Percentiles rank a stretch among this genome's conserved stretches.
Evolutionary conservation across 805 yeast genomes (phyloP).

Genomic region (Diddensiella santjacobensis): DNA sequence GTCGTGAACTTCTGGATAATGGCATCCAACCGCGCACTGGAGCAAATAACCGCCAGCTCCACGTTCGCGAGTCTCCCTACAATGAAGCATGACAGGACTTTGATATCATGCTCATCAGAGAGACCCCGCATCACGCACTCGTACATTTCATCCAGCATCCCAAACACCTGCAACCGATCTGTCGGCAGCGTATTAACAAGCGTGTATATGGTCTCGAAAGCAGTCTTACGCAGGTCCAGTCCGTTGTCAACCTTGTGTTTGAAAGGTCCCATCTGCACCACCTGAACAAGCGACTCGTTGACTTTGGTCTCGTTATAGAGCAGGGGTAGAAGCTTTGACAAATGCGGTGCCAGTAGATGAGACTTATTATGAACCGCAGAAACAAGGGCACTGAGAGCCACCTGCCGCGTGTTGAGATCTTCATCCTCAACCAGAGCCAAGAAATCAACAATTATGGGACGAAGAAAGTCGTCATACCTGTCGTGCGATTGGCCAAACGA

Average conservation of each 20-base stretch:
- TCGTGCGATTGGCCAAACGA: slow-evolving; percentile 33
- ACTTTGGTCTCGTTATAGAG: slow-evolving; percentile 53
- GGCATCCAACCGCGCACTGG: slow-evolving; percentile 18
- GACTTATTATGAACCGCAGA: slow-evolving; percentile 59
- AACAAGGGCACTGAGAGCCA: slow-evolving; percentile 55
- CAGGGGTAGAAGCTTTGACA: slow-evolving; percentile 46
- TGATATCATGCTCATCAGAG: slow-evolving; percentile 58
- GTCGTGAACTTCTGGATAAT: slow-evolving; percentile 40
- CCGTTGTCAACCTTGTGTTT: slow-evolving; percentile 80
- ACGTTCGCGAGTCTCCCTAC: slow-evolving; percentile 38
- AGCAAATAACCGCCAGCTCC: slow-evolving; percentile 27
- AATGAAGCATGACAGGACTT: slow-evolving; percentile 49
- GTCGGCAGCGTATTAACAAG: slow-evolving; percentile 35
- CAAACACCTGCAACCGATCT: slow-evolving; percentile 24
- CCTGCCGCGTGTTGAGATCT: slow-evolving; percentile 53
- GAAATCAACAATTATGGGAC: slow-evolving; percentile 28
- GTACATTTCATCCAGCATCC: slow-evolving; percentile 36
- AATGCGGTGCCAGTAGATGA: slow-evolving; percentile 41
- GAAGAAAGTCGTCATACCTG: slow-evolving; percentile 22
- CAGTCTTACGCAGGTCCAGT: slow-evolving; percentile 63
- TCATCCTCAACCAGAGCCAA: slow-evolving; percentile 33
- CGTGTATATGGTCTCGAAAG: slow-evolving; percentile 66
- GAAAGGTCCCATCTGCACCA: slow-evolving; percentile 82
- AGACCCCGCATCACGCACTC: slow-evolving; percentile 49
- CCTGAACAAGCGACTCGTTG: slow-evolving; percentile 54